These are phyloP conservation scores for Ogataea salicorniae DNA, from an alignment of 805 yeast genomes.

Conservation along the genomic window DNA sequence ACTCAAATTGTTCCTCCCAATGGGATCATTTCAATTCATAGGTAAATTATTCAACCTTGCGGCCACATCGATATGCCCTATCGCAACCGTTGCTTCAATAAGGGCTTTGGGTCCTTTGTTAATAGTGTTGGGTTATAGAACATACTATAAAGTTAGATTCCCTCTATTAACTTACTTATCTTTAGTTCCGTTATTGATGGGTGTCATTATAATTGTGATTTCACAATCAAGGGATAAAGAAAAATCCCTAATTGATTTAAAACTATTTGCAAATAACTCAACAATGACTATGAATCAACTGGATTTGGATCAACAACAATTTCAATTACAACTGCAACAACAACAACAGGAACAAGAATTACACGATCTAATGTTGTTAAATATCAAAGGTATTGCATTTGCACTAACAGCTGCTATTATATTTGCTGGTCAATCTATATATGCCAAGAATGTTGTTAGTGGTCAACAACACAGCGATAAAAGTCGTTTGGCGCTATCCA, in stretches of 20 bases:
- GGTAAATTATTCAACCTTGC: constrained; percentile 60
- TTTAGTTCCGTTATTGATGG: constrained; percentile 45
- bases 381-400: constrained; percentile 57
- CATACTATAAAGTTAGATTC: constrained; percentile 44
- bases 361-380: constrained; percentile 14
- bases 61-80: constrained; percentile 61
- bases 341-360: background rate
- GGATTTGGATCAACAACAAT: background rate
- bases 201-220: constrained; percentile 46
- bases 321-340: background rate
- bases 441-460: constrained; percentile 77
- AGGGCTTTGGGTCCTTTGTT: constrained; percentile 62
- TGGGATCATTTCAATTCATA: constrained; percentile 60
- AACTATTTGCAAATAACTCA: constrained; percentile 4
- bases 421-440: constrained; percentile 82
- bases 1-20: constrained; percentile 49
- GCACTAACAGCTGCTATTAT: constrained; percentile 66
- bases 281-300: background rate
- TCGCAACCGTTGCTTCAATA: constrained; percentile 68
- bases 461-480: constrained; percentile 11
- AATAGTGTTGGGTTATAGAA: constrained; percentile 51
- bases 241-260: background rate
- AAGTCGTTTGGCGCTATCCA: constrained; percentile 13
- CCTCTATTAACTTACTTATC: constrained; percentile 48
- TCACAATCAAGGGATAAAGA: constrained; percentile 24